Conservation (phyloP, 2,329 filamentous ascomycete species). For the Phyllosticta citribraziliensis region DNA sequence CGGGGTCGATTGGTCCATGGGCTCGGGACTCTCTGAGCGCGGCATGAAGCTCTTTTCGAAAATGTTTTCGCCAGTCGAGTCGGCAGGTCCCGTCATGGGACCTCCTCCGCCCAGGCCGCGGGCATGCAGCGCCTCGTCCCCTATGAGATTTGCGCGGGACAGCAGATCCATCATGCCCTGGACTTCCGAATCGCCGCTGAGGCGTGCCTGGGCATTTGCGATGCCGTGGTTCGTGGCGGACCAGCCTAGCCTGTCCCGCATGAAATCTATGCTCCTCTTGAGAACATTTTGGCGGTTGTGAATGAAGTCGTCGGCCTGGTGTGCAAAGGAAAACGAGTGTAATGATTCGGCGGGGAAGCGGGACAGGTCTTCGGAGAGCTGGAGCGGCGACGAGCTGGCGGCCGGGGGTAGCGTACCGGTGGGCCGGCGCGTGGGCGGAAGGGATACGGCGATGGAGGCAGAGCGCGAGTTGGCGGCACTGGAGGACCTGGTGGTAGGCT, state of each 20-base stretch:
- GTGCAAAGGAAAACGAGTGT: slow-evolving; percentile 96
- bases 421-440: slow-evolving; percentile 38
- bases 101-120: slow-evolving; percentile 42
- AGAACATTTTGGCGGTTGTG: slow-evolving; percentile 87
- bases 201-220: slow-evolving; percentile 71
- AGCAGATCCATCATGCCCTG: slow-evolving; percentile 87
- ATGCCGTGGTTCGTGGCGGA: slow-evolving; percentile 64
- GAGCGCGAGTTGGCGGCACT: slow-evolving; percentile 45
- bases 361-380: slow-evolving; percentile 77
- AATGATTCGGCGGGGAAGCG: slow-evolving; percentile 92
- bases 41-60: slow-evolving; percentile 74
- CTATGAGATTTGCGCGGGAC: slow-evolving; percentile 69
- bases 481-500: slow-evolving; percentile 51
- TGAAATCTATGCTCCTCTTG: slow-evolving; percentile 90
- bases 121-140: slow-evolving; percentile 51
- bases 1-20: slow-evolving; percentile 16
- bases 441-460: slow-evolving; percentile 59
- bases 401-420: slow-evolving; percentile 48
- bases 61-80: slow-evolving; percentile 62
- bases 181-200: slow-evolving; percentile 73
- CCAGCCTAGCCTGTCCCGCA: slow-evolving; percentile 86
- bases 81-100: slow-evolving; percentile 72
- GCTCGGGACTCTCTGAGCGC: slow-evolving; percentile 35
- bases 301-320: slow-evolving; percentile 85
- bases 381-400: slow-evolving; percentile 59